These are phyloP conservation scores for Glycine tomentella DNA, from an alignment of 306 rosid genomes.

Conservation along the genomic window DNA sequence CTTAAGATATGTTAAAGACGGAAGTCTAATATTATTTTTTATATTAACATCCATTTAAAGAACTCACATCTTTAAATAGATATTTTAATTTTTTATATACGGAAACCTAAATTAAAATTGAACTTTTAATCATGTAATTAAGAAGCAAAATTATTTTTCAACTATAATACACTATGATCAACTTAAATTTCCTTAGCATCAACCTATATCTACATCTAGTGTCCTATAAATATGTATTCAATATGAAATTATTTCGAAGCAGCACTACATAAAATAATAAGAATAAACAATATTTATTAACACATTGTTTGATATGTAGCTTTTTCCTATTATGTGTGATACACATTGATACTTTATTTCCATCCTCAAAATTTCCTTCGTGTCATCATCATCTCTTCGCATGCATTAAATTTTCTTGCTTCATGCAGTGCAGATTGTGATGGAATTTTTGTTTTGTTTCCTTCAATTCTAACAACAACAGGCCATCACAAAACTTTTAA, in stretches of 20 bases:
- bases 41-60: too few relatives aligned
- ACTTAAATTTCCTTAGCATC: background rate
- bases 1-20: too few relatives aligned
- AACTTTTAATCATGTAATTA: too few relatives aligned
- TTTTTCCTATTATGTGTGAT: slow-evolving; percentile 16
- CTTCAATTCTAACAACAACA: background rate
- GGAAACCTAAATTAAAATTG: too few relatives aligned
- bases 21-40: too few relatives aligned
- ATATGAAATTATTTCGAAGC: background rate
- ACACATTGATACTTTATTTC: background rate
- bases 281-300: background rate
- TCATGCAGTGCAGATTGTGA: background rate
- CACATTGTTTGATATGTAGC: background rate
- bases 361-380: slow-evolving; percentile 1
- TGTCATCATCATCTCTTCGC: slow-evolving; percentile 36
- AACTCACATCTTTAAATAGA: too few relatives aligned
- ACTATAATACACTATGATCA: too few relatives aligned
- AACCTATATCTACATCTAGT: too few relatives aligned
- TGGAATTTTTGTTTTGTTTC: slow-evolving; percentile 40
- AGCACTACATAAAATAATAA: background rate
- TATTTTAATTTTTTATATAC: too few relatives aligned
- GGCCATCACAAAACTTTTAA: background rate
- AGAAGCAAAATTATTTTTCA: too few relatives aligned
- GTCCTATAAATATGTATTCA: background rate
- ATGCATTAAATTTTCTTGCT: slow-evolving; percentile 22